These are phyloP conservation scores for Fusarium heterosporum DNA, from an alignment of 2,329 filamentous ascomycete species.

Conservation along the genomic window DNA sequence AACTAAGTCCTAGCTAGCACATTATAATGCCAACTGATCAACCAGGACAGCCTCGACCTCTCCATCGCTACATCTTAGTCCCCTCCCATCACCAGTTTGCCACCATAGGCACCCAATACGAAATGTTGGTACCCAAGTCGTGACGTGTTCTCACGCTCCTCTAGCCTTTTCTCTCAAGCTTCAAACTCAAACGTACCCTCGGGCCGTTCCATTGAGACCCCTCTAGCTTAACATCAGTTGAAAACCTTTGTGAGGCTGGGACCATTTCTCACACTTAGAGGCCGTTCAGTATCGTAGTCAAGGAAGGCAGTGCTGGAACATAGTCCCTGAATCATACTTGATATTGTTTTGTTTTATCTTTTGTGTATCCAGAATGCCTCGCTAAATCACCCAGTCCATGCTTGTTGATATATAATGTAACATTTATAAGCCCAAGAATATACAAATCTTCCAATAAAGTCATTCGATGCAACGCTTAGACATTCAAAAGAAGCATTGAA, in stretches of 20 bases:
- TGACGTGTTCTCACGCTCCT: conserved; percentile 10
- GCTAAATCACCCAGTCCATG: conserved; percentile 34
- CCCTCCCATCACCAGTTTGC: conserved; percentile 27
- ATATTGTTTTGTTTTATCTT: conserved; percentile 28
- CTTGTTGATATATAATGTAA: conserved; percentile 28
- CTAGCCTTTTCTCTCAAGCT: conserved; percentile 14
- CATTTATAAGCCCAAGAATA: conserved; percentile 16
- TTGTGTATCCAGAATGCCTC: conserved; percentile 27
- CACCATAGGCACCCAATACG: conserved; percentile 26
- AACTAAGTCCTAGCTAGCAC: neutral
- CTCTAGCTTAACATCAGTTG: neutral
- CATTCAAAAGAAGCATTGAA: conserved; percentile 7
- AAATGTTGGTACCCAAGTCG: conserved; percentile 14
- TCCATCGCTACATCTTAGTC: conserved; percentile 6
- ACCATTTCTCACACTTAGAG: neutral
- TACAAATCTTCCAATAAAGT: conserved; percentile 5
- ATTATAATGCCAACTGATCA: neutral
- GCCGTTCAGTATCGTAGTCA: neutral
- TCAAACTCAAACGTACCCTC: conserved; percentile 26
- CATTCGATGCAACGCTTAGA: conserved; percentile 30
- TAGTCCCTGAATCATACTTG: conserved; percentile 5
- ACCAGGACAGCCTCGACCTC: conserved; percentile 4
- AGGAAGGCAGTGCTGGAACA: neutral
- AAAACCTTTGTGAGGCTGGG: neutral
- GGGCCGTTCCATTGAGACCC: conserved; percentile 15